Percentiles rank a stretch among this genome's conserved stretches.
Conservation (phyloP, 169 alveolate species). For the Blepharisma undulans region DNA sequence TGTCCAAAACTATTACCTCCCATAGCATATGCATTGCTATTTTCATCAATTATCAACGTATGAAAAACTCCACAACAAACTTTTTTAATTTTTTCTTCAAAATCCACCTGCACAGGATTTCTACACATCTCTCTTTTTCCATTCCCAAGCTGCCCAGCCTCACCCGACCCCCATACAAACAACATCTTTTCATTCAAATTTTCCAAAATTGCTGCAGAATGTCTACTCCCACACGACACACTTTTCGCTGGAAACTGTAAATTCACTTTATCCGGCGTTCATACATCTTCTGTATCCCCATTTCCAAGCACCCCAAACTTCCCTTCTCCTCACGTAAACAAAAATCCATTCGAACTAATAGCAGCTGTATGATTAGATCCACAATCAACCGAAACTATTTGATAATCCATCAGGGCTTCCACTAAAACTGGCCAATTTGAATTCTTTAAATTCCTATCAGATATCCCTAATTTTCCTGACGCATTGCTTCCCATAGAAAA, state of each 20-base stretch:
- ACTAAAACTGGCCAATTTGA: slow-evolving; percentile 18
- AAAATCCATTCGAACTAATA: background rate
- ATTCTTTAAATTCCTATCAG: background rate
- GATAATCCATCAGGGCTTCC: slow-evolving; percentile 12
- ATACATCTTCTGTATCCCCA: background rate
- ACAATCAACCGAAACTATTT: background rate
- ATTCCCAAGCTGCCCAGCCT: slow-evolving; percentile 65
- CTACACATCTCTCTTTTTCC: slow-evolving; percentile 10
- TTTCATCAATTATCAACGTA: slow-evolving; percentile 37
- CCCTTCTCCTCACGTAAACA: slow-evolving; percentile 40
- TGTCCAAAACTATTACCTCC: slow-evolving; percentile 66
- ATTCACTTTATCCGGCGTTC: background rate
- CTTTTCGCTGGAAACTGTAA: background rate
- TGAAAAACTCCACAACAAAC: slow-evolving; percentile 58
- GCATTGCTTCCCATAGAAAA: slow-evolving; percentile 32
- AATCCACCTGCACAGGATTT: slow-evolving; percentile 7
- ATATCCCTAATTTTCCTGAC: slow-evolving; percentile 32
- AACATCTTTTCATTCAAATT: slow-evolving; percentile 12
- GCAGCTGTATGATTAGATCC: slow-evolving; percentile 38
- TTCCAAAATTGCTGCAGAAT: background rate
- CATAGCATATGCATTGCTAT: slow-evolving; percentile 44
- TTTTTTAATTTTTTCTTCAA: background rate
- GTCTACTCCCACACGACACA: slow-evolving; percentile 36
- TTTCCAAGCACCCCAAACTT: slow-evolving; percentile 31
- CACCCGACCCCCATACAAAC: slow-evolving; percentile 55